These are phyloP conservation scores for Primulina huaijiensis DNA, from an alignment of 257 asterid genomes.

Conservation along the genomic window DNA sequence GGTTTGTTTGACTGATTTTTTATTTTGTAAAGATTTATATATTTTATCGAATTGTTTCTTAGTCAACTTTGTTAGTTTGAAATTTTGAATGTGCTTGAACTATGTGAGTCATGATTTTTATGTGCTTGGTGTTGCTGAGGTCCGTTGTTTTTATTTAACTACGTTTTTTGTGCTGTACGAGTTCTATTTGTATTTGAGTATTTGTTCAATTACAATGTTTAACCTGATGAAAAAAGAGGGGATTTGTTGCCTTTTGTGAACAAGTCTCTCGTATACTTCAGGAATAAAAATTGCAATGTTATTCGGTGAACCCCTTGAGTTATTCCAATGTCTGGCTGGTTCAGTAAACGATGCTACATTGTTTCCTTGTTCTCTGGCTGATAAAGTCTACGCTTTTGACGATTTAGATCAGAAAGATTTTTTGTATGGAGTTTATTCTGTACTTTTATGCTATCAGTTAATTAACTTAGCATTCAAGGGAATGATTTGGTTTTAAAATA, in stretches of 20 bases:
- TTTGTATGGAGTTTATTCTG: too few species aligned
- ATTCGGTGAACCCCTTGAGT: slow-evolving; percentile 62
- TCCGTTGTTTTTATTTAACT: neutral
- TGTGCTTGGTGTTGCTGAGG: neutral
- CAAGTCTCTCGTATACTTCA: slow-evolving; percentile 55
- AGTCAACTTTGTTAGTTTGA: neutral
- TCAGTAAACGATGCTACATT: slow-evolving; percentile 55
- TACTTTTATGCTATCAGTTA: neutral
- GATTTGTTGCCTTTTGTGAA: slow-evolving; percentile 52
- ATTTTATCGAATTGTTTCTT: neutral
- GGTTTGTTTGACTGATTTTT: neutral
- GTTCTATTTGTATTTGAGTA: neutral
- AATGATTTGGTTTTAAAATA: neutral
- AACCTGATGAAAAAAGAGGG: slow-evolving; percentile 58
- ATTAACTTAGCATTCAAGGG: neutral
- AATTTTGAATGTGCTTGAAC: neutral
- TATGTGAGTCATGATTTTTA: neutral
- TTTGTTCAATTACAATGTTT: neutral
- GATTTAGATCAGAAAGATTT: too few species aligned
- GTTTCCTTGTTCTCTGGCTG: too few species aligned
- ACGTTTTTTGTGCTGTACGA: too few species aligned
- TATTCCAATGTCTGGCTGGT: slow-evolving; percentile 40
- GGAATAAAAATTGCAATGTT: slow-evolving; percentile 54
- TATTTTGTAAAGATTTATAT: neutral
- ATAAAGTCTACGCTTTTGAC: too few species aligned